Evolutionary conservation across 257 asterid genomes (phyloP), one percentile per base, ranked within the genome.

Genomic region (Cinchona pubescens): DNA sequence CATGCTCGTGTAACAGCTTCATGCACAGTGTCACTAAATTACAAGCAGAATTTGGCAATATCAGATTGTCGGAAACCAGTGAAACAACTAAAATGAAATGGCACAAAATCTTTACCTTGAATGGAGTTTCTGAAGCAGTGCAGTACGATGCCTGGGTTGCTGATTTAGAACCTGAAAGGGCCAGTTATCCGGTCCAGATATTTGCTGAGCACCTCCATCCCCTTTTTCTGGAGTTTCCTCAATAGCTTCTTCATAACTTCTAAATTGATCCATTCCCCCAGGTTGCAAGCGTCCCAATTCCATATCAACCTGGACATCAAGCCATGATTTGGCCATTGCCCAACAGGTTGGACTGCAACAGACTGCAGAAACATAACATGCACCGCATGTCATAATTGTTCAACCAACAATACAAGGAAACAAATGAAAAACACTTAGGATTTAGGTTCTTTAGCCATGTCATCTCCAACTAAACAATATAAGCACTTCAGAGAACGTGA

Each of bases 301-400:
- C 75, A 87, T 81, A 82, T 95, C 99, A 85, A 92, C 98, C 84
- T 86, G 99, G 84, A 83, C 91, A 76, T 88, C 94, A 77, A 95
- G 96, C 99, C 99, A 95, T 71, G 99, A 90, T 71, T 90, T 95
- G 83, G 99, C 96, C 96, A 95, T 83, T 79, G 99, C 98, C 99
- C 99, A 95, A 87, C 99, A 95, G 73, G 99, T n/a, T n/a, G n/a
- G n/a, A n/a, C n/a, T n/a, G n/a, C n/a, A n/a, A n/a, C 99, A 78
- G 97, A 92, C 99, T 95, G 98, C 73, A 72, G 55, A 76, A 83
- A 80, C 83, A 76, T 67, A 78, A 66, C 78, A 67, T 61, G 46
- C 53, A 51, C 74, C 42, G 62, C 56, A 61, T 56, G 30, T 72
- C n/a, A 61, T 53, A 66, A 25, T 76, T 71, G 48, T 29, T 12